Evolutionary conservation across 495 filamentous ascomycete species (phyloP), one percentile per base, ranked within the genome.

Genomic region (Penicillium lagena): DNA sequence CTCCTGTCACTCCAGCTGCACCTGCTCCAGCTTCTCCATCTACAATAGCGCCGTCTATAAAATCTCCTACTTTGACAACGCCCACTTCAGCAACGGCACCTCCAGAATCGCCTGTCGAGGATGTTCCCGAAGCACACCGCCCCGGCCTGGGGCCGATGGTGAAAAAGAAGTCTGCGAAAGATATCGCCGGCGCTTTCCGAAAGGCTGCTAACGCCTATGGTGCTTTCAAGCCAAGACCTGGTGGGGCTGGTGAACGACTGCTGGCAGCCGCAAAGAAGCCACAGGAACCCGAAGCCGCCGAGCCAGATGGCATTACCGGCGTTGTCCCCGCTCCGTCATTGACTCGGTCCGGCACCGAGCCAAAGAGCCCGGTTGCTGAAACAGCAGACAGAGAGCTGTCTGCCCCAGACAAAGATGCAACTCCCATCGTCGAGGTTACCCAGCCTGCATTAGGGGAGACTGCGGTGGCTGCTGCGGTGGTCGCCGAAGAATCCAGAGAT

Each of bases 81-180:
- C 39, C 31, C 13, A 32, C 29, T 5, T 35, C 43, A 9, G 10
- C 40, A 7, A 29, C 40, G 11, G 27, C 41, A 13, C 27, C 22
- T 34, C 28, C 40, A 5, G 9, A 30, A 2, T 42, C 43, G 35
- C 42, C 67, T 5, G 65, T 67, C 22, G 69, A 66, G 22, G 81
- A 85, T 22, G 75, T 64, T 11, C 9, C 31, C 7, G 76, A 76
- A 35, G 62, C 58, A 22, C 73, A 80, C 51, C 78, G 87, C 13
- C 90, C 90, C 28, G 90, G 89, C 1, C 78, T 95, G 14, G 89
- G 87, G 1, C 88, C 89, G 32, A 95, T 95, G 89, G 82, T 95
- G 44, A 93, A 90, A 63, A 84, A 89, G 45, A 79, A 78, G 52
- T 82, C 81, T 0, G 75, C 64, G 38, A 76, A 71, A 29, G 85